Evolutionary conservation across 805 yeast genomes (phyloP).

Genomic region (Candida wancherniae): DNA sequence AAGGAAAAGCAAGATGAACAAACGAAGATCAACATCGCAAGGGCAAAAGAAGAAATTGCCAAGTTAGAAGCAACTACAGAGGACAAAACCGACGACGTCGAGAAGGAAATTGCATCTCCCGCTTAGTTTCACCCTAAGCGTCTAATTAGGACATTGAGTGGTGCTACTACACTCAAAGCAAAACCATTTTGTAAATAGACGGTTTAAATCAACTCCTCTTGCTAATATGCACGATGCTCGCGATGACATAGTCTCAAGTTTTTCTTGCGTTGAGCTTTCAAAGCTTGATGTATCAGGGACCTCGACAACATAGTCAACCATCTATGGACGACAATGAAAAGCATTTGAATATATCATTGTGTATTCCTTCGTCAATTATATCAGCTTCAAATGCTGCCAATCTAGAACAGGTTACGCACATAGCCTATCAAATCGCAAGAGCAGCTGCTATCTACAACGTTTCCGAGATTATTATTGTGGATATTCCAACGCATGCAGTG

Average conservation of each 20-base stretch:
- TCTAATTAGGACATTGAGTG: no score
- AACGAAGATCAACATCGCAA: conserved; percentile 69
- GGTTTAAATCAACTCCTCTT: no score
- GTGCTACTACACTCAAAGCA: no score
- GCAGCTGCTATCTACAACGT: conserved; percentile 66
- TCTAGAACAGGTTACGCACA: conserved; percentile 67
- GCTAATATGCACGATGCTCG: no score
- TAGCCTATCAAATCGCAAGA: conserved; percentile 75
- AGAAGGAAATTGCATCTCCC: conserved; percentile 25
- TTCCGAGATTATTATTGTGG: conserved; percentile 69
- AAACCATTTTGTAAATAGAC: no score
- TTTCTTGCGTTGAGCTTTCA: no score
- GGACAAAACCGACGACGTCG: conserved; percentile 39
- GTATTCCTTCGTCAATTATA: conserved; percentile 69
- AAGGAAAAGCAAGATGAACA: conserved; percentile 72
- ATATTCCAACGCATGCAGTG: conserved; percentile 38
- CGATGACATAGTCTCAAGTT: no score
- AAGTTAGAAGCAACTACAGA: conserved; percentile 49
- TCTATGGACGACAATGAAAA: no score
- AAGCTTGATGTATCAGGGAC: no score
- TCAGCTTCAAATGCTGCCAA: conserved; percentile 51
- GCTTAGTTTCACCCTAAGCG: no score
- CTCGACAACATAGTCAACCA: no score
- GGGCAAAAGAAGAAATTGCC: conserved; percentile 73
- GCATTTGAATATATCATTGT: conserved; percentile 40